These are phyloP conservation scores for Nothopassalora personata DNA, from an alignment of 2,329 filamentous ascomycete genomes.

Conservation along the genomic window DNA sequence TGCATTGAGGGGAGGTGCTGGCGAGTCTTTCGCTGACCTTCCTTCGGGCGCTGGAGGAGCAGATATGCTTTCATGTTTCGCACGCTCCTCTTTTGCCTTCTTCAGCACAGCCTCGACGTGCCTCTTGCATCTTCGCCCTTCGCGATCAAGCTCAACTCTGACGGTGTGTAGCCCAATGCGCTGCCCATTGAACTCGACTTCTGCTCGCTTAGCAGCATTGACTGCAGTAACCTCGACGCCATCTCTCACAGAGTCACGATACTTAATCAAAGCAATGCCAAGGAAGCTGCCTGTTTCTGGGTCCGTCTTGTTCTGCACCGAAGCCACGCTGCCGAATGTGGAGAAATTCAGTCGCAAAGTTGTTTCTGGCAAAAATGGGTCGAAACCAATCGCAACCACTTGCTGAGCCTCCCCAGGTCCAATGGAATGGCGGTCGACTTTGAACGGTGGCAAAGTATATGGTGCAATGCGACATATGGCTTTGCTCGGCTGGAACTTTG, in stretches of 20 bases:
- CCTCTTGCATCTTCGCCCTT: slow-evolving; percentile 73
- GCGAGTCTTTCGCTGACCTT: slow-evolving; percentile 39
- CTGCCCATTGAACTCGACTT: slow-evolving; percentile 69
- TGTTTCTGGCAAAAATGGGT: slow-evolving; percentile 75
- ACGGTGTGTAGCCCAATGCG: slow-evolving; percentile 73
- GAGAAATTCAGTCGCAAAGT: slow-evolving; percentile 67
- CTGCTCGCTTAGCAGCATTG: slow-evolving; percentile 74
- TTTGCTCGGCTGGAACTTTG: slow-evolving; percentile 56
- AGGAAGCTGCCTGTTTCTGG: slow-evolving; percentile 90
- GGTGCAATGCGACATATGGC: slow-evolving; percentile 65
- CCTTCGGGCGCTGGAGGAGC: slow-evolving; percentile 26
- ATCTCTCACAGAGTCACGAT: slow-evolving; percentile 62
- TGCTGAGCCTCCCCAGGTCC: slow-evolving; percentile 86
- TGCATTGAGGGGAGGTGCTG: slow-evolving; percentile 72
- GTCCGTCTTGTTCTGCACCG: slow-evolving; percentile 90
- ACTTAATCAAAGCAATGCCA: slow-evolving; percentile 87
- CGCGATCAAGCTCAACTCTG: slow-evolving; percentile 80
- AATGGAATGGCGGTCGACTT: slow-evolving; percentile 79
- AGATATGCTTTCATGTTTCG: slow-evolving; percentile 34
- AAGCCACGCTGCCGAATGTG: slow-evolving; percentile 78
- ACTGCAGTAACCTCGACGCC: slow-evolving; percentile 61
- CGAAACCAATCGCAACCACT: slow-evolving; percentile 92
- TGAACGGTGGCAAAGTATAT: slow-evolving; percentile 75
- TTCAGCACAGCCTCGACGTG: slow-evolving; percentile 72
- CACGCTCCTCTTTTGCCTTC: slow-evolving; percentile 59